Conservation (phyloP, 345 rosid genomes). For the Eucalyptus camaldulensis region DNA sequence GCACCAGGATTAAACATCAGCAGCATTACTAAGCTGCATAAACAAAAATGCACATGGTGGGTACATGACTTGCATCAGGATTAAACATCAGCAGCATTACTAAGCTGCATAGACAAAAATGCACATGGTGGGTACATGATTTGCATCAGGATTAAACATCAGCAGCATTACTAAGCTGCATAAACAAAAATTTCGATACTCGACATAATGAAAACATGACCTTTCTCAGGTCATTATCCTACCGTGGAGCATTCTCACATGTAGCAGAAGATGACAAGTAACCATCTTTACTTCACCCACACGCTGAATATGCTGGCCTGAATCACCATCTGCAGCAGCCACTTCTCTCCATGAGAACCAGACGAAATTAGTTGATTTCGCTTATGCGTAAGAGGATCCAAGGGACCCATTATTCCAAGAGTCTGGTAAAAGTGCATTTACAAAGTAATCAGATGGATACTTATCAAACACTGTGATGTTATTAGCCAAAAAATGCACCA, state of each 20-base stretch:
- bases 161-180: not conserved
- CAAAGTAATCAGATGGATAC: constrained; percentile 1
- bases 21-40: not conserved
- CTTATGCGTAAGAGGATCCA: constrained; percentile 93
- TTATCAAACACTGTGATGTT: not conserved
- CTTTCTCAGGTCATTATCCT: not conserved
- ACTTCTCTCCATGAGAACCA: constrained; percentile 90
- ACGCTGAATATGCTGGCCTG: constrained; percentile 77
- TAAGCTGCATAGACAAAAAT: not conserved
- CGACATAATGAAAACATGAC: not conserved
- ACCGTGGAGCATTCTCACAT: constrained; percentile 92
- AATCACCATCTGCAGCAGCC: constrained; percentile 77
- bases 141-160: not conserved
- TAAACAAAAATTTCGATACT: not conserved
- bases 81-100: not conserved
- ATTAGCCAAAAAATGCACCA: too few species aligned
- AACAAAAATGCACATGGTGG: not conserved
- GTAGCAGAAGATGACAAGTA: constrained; percentile 80
- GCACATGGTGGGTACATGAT: not conserved
- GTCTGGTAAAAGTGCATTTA: constrained; percentile 32
- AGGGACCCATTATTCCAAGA: constrained; percentile 95
- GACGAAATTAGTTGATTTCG: constrained; percentile 62
- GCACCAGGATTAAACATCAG: not conserved
- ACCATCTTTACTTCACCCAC: constrained; percentile 81
- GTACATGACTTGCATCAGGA: not conserved